Conservation (phyloP, 2,329 filamentous ascomycete species). For the Arthrobotrys pseudoclavata region DNA sequence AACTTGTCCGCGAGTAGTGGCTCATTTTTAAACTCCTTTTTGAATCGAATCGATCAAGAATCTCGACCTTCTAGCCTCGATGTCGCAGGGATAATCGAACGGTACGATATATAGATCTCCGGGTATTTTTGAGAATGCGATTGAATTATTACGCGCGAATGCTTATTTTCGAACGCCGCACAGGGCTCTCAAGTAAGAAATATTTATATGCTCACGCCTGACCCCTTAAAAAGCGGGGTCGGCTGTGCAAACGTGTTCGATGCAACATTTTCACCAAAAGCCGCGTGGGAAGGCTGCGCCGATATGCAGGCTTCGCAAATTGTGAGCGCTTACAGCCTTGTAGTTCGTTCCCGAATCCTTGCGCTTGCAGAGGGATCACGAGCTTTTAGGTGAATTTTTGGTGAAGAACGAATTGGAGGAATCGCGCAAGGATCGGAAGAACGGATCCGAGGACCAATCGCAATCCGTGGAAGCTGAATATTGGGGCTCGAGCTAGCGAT, state of each 20-base stretch:
- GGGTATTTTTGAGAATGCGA: not conserved
- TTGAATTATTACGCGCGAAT: not conserved
- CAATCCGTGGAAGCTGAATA: not conserved
- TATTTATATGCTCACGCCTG: not conserved
- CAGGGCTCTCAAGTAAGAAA: not conserved
- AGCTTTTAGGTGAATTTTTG: not conserved
- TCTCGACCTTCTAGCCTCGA: not conserved
- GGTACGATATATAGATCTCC: not conserved
- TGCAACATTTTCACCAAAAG: not conserved
- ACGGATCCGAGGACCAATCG: not conserved
- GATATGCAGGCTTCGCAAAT: not conserved
- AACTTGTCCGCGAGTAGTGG: not conserved
- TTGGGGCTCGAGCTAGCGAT: not conserved
- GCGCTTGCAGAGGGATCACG: not conserved
- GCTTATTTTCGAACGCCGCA: not conserved
- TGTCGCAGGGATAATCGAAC: not conserved
- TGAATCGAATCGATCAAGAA: not conserved
- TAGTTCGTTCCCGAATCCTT: not conserved
- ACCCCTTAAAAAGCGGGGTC: slow-evolving; percentile 4
- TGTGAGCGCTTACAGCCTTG: slow-evolving; percentile 3
- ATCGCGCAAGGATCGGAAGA: slow-evolving; percentile 1
- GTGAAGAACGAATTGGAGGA: not conserved
- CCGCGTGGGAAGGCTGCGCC: not conserved
- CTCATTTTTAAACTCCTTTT: not conserved
- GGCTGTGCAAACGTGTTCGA: not conserved